Conservation (phyloP, 225 moss, liverwort and hornwort genomes). For the Climacium dendroides region DNA sequence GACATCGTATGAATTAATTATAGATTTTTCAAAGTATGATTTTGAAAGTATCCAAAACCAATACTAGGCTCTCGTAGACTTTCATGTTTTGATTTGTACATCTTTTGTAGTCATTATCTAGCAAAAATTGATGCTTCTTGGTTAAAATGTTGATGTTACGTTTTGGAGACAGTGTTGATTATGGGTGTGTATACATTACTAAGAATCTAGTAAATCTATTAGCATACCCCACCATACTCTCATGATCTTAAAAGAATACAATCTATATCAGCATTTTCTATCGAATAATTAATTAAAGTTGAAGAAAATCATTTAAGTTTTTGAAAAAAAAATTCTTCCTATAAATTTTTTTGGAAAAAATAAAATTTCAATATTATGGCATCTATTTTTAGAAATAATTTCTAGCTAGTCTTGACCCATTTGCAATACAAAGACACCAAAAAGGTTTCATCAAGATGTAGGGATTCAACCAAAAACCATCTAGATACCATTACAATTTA, state of each 20-base stretch:
- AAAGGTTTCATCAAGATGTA: no score
- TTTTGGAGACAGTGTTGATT: background rate
- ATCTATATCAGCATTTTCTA: accelerated
- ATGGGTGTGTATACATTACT: background rate
- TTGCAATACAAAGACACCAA: background rate
- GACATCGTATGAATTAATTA: no score
- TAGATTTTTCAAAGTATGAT: no score
- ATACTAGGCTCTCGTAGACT: no score
- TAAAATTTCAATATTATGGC: background rate
- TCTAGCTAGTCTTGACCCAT: accelerated
- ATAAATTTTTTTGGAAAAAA: no score
- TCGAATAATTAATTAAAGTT: background rate
- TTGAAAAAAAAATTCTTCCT: no score
- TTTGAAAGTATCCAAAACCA: no score
- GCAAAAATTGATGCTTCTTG: no score
- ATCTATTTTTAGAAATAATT: background rate
- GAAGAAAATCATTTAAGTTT: no score
- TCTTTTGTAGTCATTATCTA: no score
- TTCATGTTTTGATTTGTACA: no score
- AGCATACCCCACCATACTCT: background rate
- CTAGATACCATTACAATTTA: background rate
- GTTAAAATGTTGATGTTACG: no score
- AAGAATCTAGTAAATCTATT: background rate
- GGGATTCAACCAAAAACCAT: accelerated
- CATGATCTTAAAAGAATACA: background rate